Percentiles rank a stretch among this genome's conserved stretches.
These are phyloP conservation scores for Ammopiptanthus mongolicus DNA, from an alignment of 306 rosid genomes.

Conservation along the genomic window DNA sequence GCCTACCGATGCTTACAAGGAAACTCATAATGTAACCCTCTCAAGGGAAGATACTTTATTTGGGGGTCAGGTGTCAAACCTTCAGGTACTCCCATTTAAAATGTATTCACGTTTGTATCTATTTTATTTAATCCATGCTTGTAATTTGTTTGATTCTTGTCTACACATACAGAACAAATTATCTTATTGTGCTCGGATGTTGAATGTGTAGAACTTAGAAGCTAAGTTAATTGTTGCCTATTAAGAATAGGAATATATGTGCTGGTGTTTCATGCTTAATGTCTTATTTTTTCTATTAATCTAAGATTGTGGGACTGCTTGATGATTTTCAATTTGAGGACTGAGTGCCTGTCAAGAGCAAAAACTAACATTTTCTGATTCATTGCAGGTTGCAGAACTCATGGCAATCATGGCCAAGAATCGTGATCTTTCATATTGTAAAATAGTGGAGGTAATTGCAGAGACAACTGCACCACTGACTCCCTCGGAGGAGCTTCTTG, in stretches of 20 bases:
- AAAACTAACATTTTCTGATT: slow-evolving; percentile 16
- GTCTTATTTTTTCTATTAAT: not conserved
- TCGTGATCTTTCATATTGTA: slow-evolving; percentile 62
- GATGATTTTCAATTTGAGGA: not conserved
- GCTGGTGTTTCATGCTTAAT: not conserved
- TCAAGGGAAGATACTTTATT: slow-evolving; percentile 82
- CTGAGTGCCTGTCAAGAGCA: not conserved
- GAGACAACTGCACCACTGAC: slow-evolving; percentile 84
- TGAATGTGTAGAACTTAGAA: not conserved
- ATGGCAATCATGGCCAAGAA: slow-evolving; percentile 79
- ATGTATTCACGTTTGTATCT: not conserved
- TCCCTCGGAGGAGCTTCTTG: slow-evolving; percentile 78
- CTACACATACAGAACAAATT: not conserved
- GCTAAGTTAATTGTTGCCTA: not conserved
- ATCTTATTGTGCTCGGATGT: not conserved
- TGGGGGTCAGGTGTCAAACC: slow-evolving; percentile 96
- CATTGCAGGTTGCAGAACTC: slow-evolving; percentile 85
- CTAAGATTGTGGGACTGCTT: not conserved
- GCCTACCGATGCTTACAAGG: slow-evolving; percentile 96
- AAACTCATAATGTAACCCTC: slow-evolving; percentile 82
- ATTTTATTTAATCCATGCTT: not conserved
- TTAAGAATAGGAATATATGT: not conserved
- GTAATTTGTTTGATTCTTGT: not conserved
- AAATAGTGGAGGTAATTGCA: slow-evolving; percentile 88
- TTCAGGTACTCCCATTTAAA: slow-evolving; percentile 56